Evolutionary conservation across 208 protist genomes (phyloP), one percentile per base, ranked within the genome.

Genomic region (Leptomonas pyrrhocoris): DNA sequence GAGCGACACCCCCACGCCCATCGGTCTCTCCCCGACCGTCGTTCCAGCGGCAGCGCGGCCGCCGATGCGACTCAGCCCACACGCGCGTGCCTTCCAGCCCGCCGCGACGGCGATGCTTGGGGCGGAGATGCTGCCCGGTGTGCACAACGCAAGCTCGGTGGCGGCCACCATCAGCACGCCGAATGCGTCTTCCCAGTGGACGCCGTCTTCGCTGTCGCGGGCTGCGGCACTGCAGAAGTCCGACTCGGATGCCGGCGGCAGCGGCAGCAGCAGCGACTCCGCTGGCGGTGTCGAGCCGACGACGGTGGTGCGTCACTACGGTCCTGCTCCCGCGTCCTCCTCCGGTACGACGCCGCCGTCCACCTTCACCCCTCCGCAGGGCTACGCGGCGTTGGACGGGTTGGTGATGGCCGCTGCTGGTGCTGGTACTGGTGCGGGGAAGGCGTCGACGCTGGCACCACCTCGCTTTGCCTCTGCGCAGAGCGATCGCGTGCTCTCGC

Each of bases 81-180:
- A 79, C 40, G 74, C 74, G 7, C 57, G 55, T 18, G 65, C 74
- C 19, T 79, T 79, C 56, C 55, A 58, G 25, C 74, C 74, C 9
- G 38, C 59, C 19, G 55, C 56, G 19, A 58, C 61, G 19, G 54
- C 67, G 45, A 38, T 57, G 28, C 67, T 42, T 3, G 48, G 43
- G 23, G 42, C 57, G 5, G 56, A 73, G 38, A 46, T 48, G n/a
- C 55, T 46, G 5, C 46, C 56, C 18, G 67, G 56, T 9, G 67
- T 64, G 56, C 67, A 73, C 28, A 36, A 48, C 56, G 67, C 67
- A 11, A 38, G 36, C 18, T 0, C 43, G 6, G 46, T n/a, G 21
- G n/a, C n/a, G 21, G 0, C 67, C 4, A 4, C 67, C 18, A 58
- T 18, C 27, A 62, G 25, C 56, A 43, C 30, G 4, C 15, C 30